These are phyloP conservation scores for Boletus insuetus DNA, from an alignment of 768 basidiomycete species.

Conservation along the genomic window DNA sequence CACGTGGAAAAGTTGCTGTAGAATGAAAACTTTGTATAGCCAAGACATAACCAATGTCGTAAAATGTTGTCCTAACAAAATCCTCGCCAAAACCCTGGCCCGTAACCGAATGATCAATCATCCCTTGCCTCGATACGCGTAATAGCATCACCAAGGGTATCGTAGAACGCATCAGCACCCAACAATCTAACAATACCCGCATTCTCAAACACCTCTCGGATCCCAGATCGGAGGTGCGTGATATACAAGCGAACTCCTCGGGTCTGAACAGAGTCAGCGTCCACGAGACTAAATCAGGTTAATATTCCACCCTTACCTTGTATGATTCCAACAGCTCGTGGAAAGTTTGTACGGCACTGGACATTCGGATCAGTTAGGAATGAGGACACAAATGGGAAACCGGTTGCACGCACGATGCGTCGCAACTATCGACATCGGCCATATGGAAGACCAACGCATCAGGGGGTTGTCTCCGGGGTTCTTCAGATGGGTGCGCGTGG, in stretches of 20 bases:
- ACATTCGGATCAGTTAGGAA: conserved; percentile 6
- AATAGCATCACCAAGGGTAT: conserved; percentile 44
- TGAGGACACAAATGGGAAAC: not conserved
- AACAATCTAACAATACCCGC: conserved; percentile 44
- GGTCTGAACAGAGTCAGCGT: conserved; percentile 25
- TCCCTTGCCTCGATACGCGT: conserved; percentile 31
- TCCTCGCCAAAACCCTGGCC: no score
- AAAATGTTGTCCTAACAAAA: not conserved
- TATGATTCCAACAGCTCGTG: conserved; percentile 78
- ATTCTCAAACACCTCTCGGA: conserved; percentile 39
- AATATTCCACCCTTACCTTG: conserved; percentile 41
- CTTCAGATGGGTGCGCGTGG: conserved; percentile 85
- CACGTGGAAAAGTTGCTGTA: not conserved
- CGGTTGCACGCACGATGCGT: conserved; percentile 73
- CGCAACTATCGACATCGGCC: conserved; percentile 86
- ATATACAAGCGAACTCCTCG: conserved; percentile 46
- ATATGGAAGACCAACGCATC: conserved; percentile 87
- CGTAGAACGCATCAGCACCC: conserved; percentile 44
- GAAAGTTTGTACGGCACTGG: conserved; percentile 81
- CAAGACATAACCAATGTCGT: not conserved
- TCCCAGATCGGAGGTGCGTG: conserved; percentile 41
- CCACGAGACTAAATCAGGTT: not conserved
- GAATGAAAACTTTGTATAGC: not conserved
- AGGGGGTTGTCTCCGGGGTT: conserved; percentile 71
- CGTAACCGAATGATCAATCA: not conserved